Percentiles rank a stretch among this genome's conserved stretches.
phyloP scores from a whole-genome alignment of 2,329 filamentous ascomycete species.

The Cladophialophora exuberans region DNA sequence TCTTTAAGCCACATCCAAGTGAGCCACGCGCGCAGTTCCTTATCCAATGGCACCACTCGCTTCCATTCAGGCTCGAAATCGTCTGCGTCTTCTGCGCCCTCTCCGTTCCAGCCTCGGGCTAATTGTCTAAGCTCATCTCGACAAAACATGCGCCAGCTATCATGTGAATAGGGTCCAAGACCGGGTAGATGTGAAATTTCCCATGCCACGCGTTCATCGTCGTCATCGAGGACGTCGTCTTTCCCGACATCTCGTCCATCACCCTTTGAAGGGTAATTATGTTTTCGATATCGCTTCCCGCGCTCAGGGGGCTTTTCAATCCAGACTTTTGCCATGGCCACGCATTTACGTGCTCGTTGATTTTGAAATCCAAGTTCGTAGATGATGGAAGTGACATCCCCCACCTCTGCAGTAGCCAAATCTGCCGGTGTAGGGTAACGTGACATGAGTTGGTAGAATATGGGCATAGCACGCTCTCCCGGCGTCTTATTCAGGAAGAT shows the following conservation, averaged over 20 bases:
- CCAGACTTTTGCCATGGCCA: slow-evolving; percentile 73
- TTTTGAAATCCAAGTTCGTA: slow-evolving; percentile 71
- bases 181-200: slow-evolving; percentile 86
- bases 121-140: slow-evolving; percentile 73
- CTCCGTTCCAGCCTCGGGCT: slow-evolving; percentile 68
- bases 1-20: slow-evolving; percentile 92
- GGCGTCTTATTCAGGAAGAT: slow-evolving; percentile 84
- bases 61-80: slow-evolving; percentile 88
- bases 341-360: slow-evolving; percentile 68
- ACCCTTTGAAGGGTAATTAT: slow-evolving; percentile 57
- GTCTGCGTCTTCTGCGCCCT: slow-evolving; percentile 38
- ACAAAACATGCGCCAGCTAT: slow-evolving; percentile 94
- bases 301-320: slow-evolving; percentile 63
- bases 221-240: slow-evolving; percentile 53
- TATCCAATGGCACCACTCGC: slow-evolving; percentile 78
- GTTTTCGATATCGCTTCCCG: slow-evolving; percentile 60
- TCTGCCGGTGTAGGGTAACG: slow-evolving; percentile 68
- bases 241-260: slow-evolving; percentile 55
- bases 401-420: slow-evolving; percentile 61
- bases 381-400: slow-evolving; percentile 66
- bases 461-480: slow-evolving; percentile 73
- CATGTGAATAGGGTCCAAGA: slow-evolving; percentile 75
- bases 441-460: slow-evolving; percentile 70
- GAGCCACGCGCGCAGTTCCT: slow-evolving; percentile 80
- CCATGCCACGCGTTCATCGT: slow-evolving; percentile 63